Evolutionary conservation across 1,284 basidiomycete species (phyloP).

Genomic region (Volvariella volvacea): DNA sequence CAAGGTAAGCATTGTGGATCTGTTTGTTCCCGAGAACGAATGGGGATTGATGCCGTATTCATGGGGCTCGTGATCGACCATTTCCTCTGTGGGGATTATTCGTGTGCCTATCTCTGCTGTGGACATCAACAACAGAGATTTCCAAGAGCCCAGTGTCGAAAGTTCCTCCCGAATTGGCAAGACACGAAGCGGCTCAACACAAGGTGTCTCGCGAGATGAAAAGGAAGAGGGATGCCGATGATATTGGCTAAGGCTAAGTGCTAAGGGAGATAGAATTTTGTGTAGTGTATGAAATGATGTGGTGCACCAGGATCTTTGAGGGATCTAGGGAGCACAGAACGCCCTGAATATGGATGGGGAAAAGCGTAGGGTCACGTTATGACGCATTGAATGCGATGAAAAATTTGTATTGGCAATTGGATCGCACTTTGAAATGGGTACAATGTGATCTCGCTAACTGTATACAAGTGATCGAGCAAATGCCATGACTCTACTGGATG

Average conservation of each 20-base stretch:
- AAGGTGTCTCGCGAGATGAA: constrained; percentile 90
- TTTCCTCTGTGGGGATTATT: constrained; percentile 1
- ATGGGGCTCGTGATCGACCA: constrained; percentile 1
- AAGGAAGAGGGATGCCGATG: constrained; percentile 76
- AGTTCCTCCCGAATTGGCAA: constrained; percentile 79
- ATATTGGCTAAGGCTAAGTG: constrained; percentile 39
- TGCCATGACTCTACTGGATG: too few relatives aligned
- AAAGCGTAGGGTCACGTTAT: too few relatives aligned
- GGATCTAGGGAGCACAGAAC: too few relatives aligned
- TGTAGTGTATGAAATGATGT: too few relatives aligned
- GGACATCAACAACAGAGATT: constrained; percentile 53
- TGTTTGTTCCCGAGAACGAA: neutral
- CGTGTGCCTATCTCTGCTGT: constrained; percentile 1
- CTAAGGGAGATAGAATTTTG: neutral
- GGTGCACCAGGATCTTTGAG: too few relatives aligned
- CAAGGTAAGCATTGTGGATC: constrained; percentile 47
- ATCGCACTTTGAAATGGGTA: too few relatives aligned
- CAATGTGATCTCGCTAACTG: too few relatives aligned
- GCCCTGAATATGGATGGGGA: too few relatives aligned
- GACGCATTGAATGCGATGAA: too few relatives aligned
- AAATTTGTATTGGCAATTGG: too few relatives aligned
- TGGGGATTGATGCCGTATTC: neutral
- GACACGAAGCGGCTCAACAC: constrained; percentile 86
- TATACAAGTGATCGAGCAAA: too few relatives aligned
- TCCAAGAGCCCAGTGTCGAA: constrained; percentile 91